Evolutionary conservation across 78 protist genomes (phyloP).

Genomic region (Dictyostelium brefeldianum): DNA sequence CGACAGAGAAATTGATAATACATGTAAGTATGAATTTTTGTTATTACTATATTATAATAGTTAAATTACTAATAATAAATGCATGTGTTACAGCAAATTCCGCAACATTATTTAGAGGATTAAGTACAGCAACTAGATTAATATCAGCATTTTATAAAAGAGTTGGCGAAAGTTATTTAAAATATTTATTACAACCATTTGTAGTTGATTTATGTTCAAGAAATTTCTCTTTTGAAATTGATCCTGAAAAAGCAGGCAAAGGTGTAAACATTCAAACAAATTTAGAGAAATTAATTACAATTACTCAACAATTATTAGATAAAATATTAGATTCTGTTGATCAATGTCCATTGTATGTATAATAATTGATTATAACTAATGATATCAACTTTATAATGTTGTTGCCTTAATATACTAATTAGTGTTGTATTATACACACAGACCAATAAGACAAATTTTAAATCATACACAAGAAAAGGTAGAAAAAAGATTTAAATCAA

Average conservation of each 20-base stretch:
- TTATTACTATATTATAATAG: too few species aligned
- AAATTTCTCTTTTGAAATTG: conserved; percentile 71
- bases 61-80: too few species aligned
- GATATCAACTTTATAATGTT: neutral
- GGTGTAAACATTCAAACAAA: conserved; percentile 52
- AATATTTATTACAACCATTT: conserved; percentile 66
- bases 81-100: conserved; percentile 27
- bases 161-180: conserved; percentile 53
- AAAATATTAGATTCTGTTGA: conserved; percentile 48
- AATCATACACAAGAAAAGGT: conserved; percentile 62
- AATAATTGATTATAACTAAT: neutral
- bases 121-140: conserved; percentile 64
- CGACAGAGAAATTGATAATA: conserved; percentile 50
- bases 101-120: conserved; percentile 70
- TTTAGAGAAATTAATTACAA: conserved; percentile 48
- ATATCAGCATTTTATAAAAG: conserved; percentile 66
- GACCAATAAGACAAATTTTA: conserved; percentile 50
- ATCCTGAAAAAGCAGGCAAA: conserved; percentile 64
- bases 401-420: neutral
- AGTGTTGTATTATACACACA: neutral
- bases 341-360: conserved; percentile 51
- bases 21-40: too few species aligned
- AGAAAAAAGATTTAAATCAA: conserved; percentile 41
- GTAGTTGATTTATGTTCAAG: conserved; percentile 47
- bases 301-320: conserved; percentile 65